Evolutionary conservation across 768 basidiomycete genomes (phyloP).

Genomic region (Agrocybe praecox): DNA sequence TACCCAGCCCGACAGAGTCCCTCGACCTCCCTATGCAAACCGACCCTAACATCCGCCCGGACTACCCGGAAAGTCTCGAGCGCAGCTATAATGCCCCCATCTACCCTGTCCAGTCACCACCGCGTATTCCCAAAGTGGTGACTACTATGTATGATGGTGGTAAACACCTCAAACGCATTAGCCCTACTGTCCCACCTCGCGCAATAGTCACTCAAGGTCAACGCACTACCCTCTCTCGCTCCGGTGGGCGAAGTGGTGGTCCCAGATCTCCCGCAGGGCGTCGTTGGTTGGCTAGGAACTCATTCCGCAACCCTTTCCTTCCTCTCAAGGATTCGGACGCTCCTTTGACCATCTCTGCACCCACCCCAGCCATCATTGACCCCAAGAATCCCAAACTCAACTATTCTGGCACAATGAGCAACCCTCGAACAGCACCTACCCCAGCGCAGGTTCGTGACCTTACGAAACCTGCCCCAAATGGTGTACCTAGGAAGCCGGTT

Average conservation of each 20-base stretch:
- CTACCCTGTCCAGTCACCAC: conserved; percentile 22
- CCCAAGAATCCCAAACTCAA: conserved; percentile 19
- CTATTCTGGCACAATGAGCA: conserved; percentile 16
- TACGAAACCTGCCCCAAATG: conserved; percentile 13
- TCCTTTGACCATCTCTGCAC: conserved; percentile 20
- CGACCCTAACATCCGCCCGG: conserved; percentile 29
- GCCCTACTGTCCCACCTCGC: conserved; percentile 24
- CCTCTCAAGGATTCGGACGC: conserved; percentile 34
- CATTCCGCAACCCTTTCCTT: conserved; percentile 39
- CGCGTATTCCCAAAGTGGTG: conserved; percentile 17
- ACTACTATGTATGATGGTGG: conserved; percentile 12
- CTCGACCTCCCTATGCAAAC: conserved; percentile 31
- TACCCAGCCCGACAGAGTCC: conserved; percentile 22
- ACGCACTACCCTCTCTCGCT: conserved; percentile 17
- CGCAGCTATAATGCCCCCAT: conserved; percentile 26
- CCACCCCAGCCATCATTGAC: conserved; percentile 15
- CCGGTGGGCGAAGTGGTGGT: conserved; percentile 24
- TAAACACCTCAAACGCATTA: conserved; percentile 11
- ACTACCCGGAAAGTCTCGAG: conserved; percentile 39
- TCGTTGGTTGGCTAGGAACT: conserved; percentile 30
- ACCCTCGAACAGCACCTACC: conserved; percentile 16
- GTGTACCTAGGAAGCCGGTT: conserved; percentile 9
- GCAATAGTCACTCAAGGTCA: conserved; percentile 24
- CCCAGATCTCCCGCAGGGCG: conserved; percentile 34
- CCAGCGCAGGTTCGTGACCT: conserved; percentile 11